Percentiles rank a stretch among this genome's conserved stretches.
Evolutionary conservation across 106 monocot genomes (phyloP).

Genomic region (Dactylorhiza incarnata): DNA sequence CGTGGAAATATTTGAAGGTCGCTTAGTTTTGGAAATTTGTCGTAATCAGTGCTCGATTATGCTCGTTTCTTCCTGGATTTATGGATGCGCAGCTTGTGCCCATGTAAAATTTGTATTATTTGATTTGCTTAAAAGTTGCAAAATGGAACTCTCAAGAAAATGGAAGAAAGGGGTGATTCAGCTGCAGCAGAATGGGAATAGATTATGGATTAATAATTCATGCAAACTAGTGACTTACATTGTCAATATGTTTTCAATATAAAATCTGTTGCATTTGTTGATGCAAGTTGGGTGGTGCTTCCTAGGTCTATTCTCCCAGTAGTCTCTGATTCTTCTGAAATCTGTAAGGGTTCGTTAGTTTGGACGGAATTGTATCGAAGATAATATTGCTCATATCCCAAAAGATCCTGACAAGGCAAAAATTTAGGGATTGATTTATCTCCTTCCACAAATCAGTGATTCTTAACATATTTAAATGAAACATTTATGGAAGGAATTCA

Average conservation of each 20-base stretch:
- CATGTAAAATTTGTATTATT: neutral
- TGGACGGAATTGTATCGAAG: too few species aligned
- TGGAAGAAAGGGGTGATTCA: neutral
- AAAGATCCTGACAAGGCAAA: too few species aligned
- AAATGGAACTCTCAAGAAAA: neutral
- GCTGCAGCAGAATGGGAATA: neutral
- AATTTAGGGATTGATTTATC: too few species aligned
- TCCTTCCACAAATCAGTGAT: too few species aligned
- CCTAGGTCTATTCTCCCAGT: neutral
- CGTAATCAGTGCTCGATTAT: neutral
- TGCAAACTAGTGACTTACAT: neutral
- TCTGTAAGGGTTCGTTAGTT: neutral
- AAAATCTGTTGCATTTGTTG: neutral
- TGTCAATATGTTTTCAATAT: conserved; percentile 2
- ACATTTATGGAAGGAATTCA: too few species aligned
- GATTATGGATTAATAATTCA: neutral
- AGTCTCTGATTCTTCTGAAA: neutral
- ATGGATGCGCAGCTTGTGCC: neutral
- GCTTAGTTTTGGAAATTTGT: neutral
- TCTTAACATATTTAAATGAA: too few species aligned
- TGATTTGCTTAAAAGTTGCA: neutral
- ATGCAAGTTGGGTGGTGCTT: neutral
- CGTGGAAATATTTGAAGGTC: neutral
- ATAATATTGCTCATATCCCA: too few species aligned
- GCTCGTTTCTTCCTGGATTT: neutral